Percentiles rank a stretch among this genome's conserved stretches.
phyloP scores from a whole-genome alignment of 768 basidiomycete genomes.

The Mycena chlorophos region DNA sequence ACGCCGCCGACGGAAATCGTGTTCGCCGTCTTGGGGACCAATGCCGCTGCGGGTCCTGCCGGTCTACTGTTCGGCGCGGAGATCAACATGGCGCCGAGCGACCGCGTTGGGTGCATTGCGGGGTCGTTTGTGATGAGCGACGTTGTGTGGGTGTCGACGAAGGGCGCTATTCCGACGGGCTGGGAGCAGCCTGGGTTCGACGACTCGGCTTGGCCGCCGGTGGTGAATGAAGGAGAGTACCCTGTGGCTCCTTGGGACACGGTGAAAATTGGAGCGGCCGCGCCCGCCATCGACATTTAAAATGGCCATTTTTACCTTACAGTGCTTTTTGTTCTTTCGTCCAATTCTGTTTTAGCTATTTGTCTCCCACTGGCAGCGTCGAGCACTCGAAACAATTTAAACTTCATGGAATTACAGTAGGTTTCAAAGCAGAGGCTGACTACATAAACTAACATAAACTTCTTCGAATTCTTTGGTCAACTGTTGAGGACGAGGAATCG shows the following conservation, averaged over 20 bases:
- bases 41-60: slow-evolving; percentile 1
- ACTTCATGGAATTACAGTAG: no score
- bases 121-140: background rate
- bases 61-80: slow-evolving; percentile 4
- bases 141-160: slow-evolving; percentile 1
- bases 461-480: no score
- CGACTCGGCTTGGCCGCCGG: slow-evolving; percentile 6
- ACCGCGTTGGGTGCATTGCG: background rate
- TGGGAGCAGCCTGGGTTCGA: slow-evolving; percentile 8
- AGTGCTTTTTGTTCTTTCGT: no score
- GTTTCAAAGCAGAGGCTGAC: no score
- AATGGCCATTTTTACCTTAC: no score
- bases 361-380: no score
- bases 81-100: slow-evolving; percentile 9
- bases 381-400: no score
- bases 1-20: background rate
- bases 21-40: slow-evolving; percentile 3
- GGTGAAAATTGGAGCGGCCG: background rate
- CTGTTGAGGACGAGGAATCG: no score
- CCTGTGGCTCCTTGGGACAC: background rate
- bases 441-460: no score
- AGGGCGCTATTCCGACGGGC: slow-evolving; percentile 1
- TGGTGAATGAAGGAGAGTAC: background rate
- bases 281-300: background rate
- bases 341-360: no score